Base-by-base conservation (phyloP, 345 rosid species). In the Syzygium jambos region DNA sequence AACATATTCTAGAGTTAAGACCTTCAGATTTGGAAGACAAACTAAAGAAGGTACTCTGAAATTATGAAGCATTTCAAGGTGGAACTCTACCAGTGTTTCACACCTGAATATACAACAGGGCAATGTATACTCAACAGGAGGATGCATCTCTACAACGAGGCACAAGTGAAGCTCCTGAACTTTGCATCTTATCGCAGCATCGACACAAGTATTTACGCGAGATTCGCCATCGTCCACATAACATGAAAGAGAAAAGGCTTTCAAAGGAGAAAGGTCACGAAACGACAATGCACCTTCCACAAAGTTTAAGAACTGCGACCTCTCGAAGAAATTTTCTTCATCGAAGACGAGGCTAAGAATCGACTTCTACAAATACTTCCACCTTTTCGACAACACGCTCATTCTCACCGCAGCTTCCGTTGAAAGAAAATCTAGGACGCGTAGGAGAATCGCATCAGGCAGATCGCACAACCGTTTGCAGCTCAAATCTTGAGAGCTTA, bases 211-310 rank as follows among this genome's bases (percentile, higher is more conserved):
- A 77, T 30, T 86, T 27, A 86, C 25, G 4, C 41, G n/a, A 30
- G 88, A 78, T 73, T 84, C 19, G 19, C 52, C 54, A 5, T 43
- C 34, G 0, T n/a, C 13, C 34, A 83, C 80, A 1, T 51, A 4
- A 85, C 89, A 89, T 13, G 27, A 11, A 21, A 85, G 65, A 49
- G 22, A 38, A 68, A 89, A 87, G 3, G 30, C 4, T 27, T 57
- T 59, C 11, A 89, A 56, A 8, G 57, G 52, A 49, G 86, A 85
- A 14, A 34, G 30, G 23, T 61, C 84, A 16, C 80, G 86, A 43
- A 85, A 30, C 12, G 38, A 22, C 27, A 89, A 73, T 25, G 88
- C 86, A 63, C 89, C 87, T 22, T 87, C 89, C 43, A 87, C 89
- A 87, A 51, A 89, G 85, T 84, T 61, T 78, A 87, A 38, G 65